Evolutionary conservation across 495 filamentous ascomycete genomes (phyloP).

Genomic region (Neohortaea acidophila): DNA sequence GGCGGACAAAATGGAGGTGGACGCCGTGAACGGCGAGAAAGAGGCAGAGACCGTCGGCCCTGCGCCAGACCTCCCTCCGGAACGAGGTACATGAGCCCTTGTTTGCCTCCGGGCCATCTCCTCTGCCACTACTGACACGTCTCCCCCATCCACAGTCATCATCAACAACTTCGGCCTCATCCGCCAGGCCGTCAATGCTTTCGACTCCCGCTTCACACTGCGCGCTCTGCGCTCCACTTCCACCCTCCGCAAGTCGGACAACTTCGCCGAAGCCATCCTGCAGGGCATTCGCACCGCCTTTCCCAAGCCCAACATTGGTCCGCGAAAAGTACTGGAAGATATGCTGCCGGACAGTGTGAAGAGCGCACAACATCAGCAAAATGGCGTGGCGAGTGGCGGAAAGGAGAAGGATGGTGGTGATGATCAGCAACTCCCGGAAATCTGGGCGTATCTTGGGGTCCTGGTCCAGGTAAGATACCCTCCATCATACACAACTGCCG

Average conservation of each 20-base stretch:
- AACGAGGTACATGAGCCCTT: constrained; percentile 10
- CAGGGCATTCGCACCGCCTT: constrained; percentile 12
- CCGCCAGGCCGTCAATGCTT: constrained; percentile 80
- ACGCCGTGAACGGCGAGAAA: constrained; percentile 16
- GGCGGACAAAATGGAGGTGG: constrained; percentile 30
- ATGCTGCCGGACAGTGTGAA: constrained; percentile 9
- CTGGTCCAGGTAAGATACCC: constrained; percentile 40
- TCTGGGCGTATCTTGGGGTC: constrained; percentile 83
- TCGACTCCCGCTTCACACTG: constrained; percentile 88
- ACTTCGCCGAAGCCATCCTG: constrained; percentile 10
- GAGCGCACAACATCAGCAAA: background rate
- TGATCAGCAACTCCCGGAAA: constrained; percentile 42
- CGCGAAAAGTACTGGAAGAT: constrained; percentile 14
- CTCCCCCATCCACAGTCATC: constrained; percentile 71
- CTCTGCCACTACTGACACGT: constrained; percentile 15
- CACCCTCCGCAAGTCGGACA: constrained; percentile 75
- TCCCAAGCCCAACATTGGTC: constrained; percentile 8
- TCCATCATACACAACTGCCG: no score
- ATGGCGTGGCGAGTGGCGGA: background rate
- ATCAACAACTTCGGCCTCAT: constrained; percentile 82
- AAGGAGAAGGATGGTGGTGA: constrained; percentile 10
- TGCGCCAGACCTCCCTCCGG: constrained; percentile 10
- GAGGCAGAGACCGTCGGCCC: constrained; percentile 12
- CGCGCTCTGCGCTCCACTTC: constrained; percentile 89
- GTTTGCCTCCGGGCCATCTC: no score